These are phyloP conservation scores for Albizia julibrissin DNA, from an alignment of 306 rosid genomes.

Conservation along the genomic window DNA sequence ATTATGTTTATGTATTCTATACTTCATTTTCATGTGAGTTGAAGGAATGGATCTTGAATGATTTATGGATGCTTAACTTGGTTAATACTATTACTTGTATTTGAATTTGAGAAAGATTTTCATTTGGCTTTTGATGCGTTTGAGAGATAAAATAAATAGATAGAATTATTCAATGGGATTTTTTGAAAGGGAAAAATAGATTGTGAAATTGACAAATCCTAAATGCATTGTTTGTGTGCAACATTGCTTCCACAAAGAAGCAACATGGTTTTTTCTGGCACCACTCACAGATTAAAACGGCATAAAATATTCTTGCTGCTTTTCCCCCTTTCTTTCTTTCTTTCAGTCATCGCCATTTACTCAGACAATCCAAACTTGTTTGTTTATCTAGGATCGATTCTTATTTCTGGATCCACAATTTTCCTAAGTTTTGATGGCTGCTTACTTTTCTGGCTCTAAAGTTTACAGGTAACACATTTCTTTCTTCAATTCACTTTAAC, in stretches of 20 bases:
- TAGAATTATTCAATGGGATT: background rate
- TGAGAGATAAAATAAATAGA: background rate
- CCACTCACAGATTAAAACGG: too few species aligned
- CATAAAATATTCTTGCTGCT: background rate
- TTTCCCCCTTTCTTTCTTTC: too few species aligned
- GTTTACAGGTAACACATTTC: slow-evolving; percentile 14
- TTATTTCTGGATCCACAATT: background rate
- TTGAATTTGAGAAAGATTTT: background rate
- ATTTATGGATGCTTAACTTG: slow-evolving; percentile 20
- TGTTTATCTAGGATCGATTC: background rate
- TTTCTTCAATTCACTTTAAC: background rate
- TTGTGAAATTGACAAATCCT: background rate
- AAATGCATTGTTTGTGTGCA: background rate
- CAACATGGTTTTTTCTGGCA: background rate
- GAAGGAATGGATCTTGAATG: slow-evolving; percentile 15
- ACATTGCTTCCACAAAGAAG: background rate
- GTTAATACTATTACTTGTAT: slow-evolving; percentile 14
- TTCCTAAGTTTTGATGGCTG: background rate
- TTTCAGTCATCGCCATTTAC: too few species aligned
- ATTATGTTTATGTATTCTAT: background rate
- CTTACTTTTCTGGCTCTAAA: background rate
- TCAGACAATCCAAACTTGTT: background rate
- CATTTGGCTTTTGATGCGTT: slow-evolving; percentile 32
- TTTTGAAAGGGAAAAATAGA: background rate
- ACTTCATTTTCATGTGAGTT: background rate